These are phyloP conservation scores for Colletotrichum nymphaeae DNA, from an alignment of 2,329 filamentous ascomycete genomes.

Conservation along the genomic window DNA sequence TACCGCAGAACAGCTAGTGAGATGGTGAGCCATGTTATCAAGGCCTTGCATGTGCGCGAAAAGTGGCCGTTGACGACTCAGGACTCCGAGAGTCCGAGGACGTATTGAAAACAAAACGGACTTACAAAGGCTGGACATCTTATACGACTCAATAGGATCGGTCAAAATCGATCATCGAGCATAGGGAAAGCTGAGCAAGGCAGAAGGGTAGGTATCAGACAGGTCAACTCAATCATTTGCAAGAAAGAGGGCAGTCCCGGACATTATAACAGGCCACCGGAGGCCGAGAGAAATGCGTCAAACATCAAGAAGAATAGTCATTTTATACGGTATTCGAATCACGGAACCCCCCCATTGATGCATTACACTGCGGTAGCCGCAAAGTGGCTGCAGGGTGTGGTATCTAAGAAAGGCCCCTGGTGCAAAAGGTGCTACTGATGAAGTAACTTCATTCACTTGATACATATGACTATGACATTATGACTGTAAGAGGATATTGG, in stretches of 20 bases:
- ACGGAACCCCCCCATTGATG: not conserved
- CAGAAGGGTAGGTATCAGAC: not conserved
- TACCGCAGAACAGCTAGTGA: not conserved
- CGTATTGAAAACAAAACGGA: not conserved
- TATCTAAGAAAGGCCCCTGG: not conserved
- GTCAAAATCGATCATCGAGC: not conserved
- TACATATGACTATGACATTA: not conserved
- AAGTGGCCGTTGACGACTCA: not conserved
- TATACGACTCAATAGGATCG: not conserved
- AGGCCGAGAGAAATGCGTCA: not conserved
- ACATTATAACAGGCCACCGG: not conserved
- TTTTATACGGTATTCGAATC: not conserved
- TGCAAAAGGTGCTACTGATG: not conserved
- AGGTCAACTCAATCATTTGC: not conserved
- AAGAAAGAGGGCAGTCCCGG: not conserved
- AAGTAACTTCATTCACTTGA: not conserved
- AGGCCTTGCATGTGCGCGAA: not conserved
- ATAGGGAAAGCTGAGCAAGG: not conserved
- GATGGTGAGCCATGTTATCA: not conserved
- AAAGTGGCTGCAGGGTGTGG: not conserved
- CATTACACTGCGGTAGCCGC: not conserved
- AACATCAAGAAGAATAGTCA: not conserved
- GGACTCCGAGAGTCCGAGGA: not conserved
- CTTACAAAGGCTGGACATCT: not conserved
- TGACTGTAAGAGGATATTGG: not conserved